Evolutionary conservation across 2,329 filamentous ascomycete species (phyloP).

Genomic region (Didymella arachidicola): DNA sequence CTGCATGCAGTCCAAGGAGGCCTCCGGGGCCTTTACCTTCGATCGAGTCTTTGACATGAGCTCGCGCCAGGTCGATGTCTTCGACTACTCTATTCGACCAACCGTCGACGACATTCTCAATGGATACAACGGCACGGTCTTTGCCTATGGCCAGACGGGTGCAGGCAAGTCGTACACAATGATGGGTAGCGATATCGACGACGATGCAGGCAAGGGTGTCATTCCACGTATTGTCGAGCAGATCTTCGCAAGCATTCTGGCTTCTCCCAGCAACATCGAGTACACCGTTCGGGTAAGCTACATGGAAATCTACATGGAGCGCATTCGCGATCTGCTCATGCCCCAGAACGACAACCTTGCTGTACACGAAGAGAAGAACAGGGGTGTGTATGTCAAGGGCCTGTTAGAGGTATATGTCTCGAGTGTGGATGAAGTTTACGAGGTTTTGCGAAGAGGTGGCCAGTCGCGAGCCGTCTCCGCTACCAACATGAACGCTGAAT

Average conservation of each 20-base stretch:
- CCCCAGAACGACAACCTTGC: constrained; percentile 96
- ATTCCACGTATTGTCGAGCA: constrained; percentile 97
- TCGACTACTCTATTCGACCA: constrained; percentile 94
- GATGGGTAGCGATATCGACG: constrained; percentile 96
- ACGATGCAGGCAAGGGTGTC: constrained; percentile 86
- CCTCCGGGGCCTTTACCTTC: constrained; percentile 84
- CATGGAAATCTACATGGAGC: constrained; percentile 99
- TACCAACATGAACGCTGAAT: constrained; percentile 99
- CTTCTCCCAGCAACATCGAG: constrained; percentile 91
- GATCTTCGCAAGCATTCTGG: constrained; percentile 94
- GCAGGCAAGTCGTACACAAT: constrained; percentile 99
- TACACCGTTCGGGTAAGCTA: constrained; percentile 99
- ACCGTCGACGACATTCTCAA: constrained; percentile 98
- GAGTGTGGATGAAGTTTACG: constrained; percentile 93
- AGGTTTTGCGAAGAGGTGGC: constrained; percentile 94
- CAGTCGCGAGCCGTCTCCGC: constrained; percentile 88
- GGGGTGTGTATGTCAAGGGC: constrained; percentile 96
- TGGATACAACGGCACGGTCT: constrained; percentile 98
- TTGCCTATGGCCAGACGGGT: constrained; percentile 97
- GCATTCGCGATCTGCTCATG: constrained; percentile 89
- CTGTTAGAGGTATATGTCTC: constrained; percentile 94
- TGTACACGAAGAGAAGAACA: constrained; percentile 96
- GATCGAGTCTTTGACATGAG: constrained; percentile 97
- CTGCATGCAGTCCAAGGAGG: constrained; percentile 75
- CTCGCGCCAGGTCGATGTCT: constrained; percentile 90